Base-by-base conservation (phyloP, 31 red algal species). In the Porphyra umbilicalis region DNA sequence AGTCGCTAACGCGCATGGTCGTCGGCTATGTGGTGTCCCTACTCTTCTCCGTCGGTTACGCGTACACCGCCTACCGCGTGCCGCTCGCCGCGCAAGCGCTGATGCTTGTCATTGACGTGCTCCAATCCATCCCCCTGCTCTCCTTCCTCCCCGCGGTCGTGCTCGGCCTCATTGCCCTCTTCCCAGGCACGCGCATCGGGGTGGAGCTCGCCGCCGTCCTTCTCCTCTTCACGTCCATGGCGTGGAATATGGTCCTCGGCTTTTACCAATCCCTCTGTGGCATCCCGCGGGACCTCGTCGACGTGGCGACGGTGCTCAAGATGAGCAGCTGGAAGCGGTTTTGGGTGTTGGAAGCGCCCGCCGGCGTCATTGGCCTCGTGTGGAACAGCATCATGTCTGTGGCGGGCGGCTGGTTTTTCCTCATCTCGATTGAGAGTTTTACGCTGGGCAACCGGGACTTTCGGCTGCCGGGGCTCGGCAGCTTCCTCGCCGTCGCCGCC, bases 371-470 rank as follows among this genome's bases (percentile, higher is more conserved):
- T 39, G 82, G 82, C 9, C 88, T 97, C 57, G 95, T 97, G 2
- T 97, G 95, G 95, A 97, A 97, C 79, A 92, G 88, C 6, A 88
- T 98, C 79, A 95, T 98, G 30, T 98, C 96, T 10, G 96, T 98
- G 30, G 92, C 96, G 4, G 92, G 96, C 74, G 96, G 96, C 9
- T 98, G 96, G 96, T 98, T 98, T 90, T 98, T 94, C 37, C 93
- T 98, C 36, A 98, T 98, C n/a, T 89, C 85, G 13, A 98, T 98
- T n/a, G 96, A 98, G 88, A 89, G 85, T 82, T 98, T 98, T 76
- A 87, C 86, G 30, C 84, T 98, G 0, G 96, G 96, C 14, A 88
- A 91, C 35, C 89, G 89, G 35, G 92, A 98, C 39, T 98, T 94
- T 82, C 93, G 90, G 77, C 87, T 98, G 36, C 96, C 96, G 25